phyloP scores from a whole-genome alignment of 2,329 filamentous ascomycete genomes.

The Taxawa tesnikishii region DNA sequence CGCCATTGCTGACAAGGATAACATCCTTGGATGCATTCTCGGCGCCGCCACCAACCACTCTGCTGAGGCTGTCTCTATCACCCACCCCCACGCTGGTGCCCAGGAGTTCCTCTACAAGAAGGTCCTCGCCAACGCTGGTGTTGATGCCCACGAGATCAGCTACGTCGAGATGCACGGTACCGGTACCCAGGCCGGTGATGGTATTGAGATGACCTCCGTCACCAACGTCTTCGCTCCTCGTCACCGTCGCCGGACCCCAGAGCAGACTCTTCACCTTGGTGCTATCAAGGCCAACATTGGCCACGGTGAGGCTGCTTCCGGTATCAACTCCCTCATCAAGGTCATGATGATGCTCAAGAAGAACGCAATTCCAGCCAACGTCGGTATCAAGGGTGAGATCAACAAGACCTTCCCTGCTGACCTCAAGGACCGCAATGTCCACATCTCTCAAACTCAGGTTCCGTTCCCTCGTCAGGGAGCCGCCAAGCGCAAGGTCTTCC shows the following conservation, averaged over 20 bases:
- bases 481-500: constrained; percentile 35
- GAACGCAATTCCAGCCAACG: constrained; percentile 40
- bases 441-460: constrained; percentile 35
- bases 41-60: constrained; percentile 72
- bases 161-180: constrained; percentile 89
- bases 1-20: constrained; percentile 62
- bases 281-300: constrained; percentile 45
- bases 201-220: constrained; percentile 70
- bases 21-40: constrained; percentile 59
- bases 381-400: constrained; percentile 43
- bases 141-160: constrained; percentile 64
- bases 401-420: constrained; percentile 44
- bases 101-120: constrained; percentile 60
- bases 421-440: constrained; percentile 37
- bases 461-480: constrained; percentile 34
- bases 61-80: constrained; percentile 70
- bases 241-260: constrained; percentile 34
- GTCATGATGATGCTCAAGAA: constrained; percentile 43
- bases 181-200: constrained; percentile 75
- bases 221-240: constrained; percentile 49
- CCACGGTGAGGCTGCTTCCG: constrained; percentile 42
- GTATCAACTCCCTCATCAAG: constrained; percentile 42
- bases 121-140: constrained; percentile 58
- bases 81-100: constrained; percentile 65
- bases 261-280: constrained; percentile 39